Percentiles rank a stretch among this genome's conserved stretches.
phyloP scores from a whole-genome alignment of 768 basidiomycete species.

The Kwoniella sp. region DNA sequence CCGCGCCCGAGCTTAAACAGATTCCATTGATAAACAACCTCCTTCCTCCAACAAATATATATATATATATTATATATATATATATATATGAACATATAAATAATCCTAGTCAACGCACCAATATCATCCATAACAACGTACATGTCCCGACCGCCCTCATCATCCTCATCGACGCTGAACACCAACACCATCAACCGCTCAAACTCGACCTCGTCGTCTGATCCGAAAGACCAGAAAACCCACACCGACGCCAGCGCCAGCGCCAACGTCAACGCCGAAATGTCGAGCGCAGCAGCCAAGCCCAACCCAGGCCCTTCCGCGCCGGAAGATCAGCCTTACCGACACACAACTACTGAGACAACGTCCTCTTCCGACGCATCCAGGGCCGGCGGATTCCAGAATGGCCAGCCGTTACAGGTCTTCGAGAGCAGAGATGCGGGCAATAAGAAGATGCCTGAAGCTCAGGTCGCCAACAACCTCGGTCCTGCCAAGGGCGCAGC shows the following conservation, averaged over 20 bases:
- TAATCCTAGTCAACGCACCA: neutral
- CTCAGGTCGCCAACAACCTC: conserved; percentile 9
- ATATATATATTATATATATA: neutral
- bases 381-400: neutral
- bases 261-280: conserved; percentile 7
- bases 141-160: neutral
- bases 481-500: conserved; percentile 6
- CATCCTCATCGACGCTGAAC: neutral
- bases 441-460: conserved; percentile 8
- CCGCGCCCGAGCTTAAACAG: too few species aligned
- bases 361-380: neutral
- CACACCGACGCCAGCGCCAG: conserved; percentile 1
- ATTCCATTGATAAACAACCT: too few species aligned
- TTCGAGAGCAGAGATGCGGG: conserved; percentile 3
- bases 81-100: neutral
- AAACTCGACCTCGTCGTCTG: too few species aligned
- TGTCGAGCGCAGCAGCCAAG: neutral
- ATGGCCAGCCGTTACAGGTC: conserved; percentile 1
- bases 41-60: too few species aligned
- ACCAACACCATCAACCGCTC: neutral
- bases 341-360: neutral
- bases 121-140: neutral
- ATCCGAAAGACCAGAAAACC: too few species aligned
- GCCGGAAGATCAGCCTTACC: conserved; percentile 9
- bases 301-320: conserved; percentile 7